Conservation (phyloP, 495 filamentous ascomycete genomes). For the Tuber aestivum region DNA sequence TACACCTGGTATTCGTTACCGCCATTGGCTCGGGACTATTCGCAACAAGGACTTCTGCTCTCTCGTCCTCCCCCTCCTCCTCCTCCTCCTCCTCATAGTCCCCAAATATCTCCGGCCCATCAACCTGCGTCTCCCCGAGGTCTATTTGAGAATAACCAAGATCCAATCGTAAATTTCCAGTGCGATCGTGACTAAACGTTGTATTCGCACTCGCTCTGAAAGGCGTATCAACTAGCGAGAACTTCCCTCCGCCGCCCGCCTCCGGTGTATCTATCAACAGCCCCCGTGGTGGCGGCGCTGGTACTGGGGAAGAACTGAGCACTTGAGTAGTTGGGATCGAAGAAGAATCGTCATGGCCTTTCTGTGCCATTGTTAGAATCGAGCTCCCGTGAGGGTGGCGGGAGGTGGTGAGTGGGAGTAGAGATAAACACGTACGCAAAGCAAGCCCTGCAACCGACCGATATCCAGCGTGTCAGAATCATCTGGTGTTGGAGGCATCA, state of each 20-base stretch:
- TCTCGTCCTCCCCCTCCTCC: not conserved
- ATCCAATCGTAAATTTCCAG: constrained; percentile 26
- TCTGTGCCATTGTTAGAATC: constrained; percentile 12
- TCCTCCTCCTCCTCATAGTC: not conserved
- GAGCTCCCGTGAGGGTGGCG: not conserved
- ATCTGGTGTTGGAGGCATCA: not conserved
- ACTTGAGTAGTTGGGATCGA: constrained; percentile 24
- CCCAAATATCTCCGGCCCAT: constrained; percentile 5
- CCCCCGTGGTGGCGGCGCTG: constrained; percentile 4
- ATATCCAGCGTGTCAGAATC: constrained; percentile 16
- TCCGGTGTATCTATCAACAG: not conserved
- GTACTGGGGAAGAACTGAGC: constrained; percentile 21
- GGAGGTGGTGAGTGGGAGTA: not conserved
- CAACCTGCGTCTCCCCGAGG: constrained; percentile 34
- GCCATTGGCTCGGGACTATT: not conserved
- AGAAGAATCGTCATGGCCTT: not conserved
- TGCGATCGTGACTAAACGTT: constrained; percentile 21
- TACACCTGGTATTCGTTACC: not conserved
- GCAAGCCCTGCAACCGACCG: constrained; percentile 15
- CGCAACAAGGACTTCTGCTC: not conserved
- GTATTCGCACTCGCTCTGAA: not conserved
- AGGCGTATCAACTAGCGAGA: constrained; percentile 3
- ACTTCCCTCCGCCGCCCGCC: constrained; percentile 6
- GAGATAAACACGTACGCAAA: constrained; percentile 17
- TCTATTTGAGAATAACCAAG: constrained; percentile 23